Base-by-base conservation (phyloP, 345 rosid species). In the Toxicodendron radicans region DNA sequence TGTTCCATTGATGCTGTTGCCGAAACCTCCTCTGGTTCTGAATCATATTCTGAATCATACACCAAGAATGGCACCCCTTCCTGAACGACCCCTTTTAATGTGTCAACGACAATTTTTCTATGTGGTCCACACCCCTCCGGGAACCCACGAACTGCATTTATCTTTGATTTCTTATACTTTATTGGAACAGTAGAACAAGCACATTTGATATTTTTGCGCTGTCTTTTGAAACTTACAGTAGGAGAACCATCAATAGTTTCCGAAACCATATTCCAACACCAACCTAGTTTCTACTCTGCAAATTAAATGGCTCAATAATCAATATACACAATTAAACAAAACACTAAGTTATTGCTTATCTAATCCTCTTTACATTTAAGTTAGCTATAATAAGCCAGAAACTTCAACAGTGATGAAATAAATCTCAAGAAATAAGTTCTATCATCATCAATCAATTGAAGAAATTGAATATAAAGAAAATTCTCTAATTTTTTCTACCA, bases 181-280 rank as follows among this genome's bases (percentile, higher is more conserved):
- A 48, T n/a, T 48, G 16, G 7, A 60, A 30, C 20, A 70, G 21
- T 53, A 54, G 32, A 35, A 52, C 35, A 68, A 30, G 13, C 71
- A 43, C 30, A 6, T 61, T 72, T 10, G 58, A 27, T 35, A 46
- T 11, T 21, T 10, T 48, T 6, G 3, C 27, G n/a, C 18, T 11
- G 58, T 60, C 58, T 48, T 59, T 71, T 48, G 23, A 71, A 59
- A 46, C 46, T 43, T 48, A 46, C 4, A 2, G 17, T 1, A 73
- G 75, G 48, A 33, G 35, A 61, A 52, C 21, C 58, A 33, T 67
- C 35, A 46, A 27, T 20, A 70, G 52, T 57, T 54, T 70, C 21
- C n/a, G 16, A 52, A 57, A 27, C 58, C 65, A 27, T n/a, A 23
- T 7, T 5, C 35, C 52, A 38, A 24, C 7, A 21, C 53, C 63